Base-by-base conservation (phyloP, 179 eudicot species). In the Beta macrorhiza region DNA sequence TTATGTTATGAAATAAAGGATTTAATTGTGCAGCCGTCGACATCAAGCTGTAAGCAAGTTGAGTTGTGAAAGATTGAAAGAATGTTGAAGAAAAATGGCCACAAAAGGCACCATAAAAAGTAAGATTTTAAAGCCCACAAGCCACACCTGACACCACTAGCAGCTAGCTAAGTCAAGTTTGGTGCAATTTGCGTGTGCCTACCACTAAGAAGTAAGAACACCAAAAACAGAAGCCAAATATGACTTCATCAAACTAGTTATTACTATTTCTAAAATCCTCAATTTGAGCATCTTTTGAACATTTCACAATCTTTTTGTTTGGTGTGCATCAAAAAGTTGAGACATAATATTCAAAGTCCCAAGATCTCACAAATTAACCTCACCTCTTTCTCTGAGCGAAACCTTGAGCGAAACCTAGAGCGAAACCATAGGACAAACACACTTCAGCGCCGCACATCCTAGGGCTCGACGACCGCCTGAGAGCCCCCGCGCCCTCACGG, bases 91-190 rank as follows among this genome's bases (percentile, higher is more conserved):
- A 37, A 70, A 44, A 67, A 70, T 17, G 75, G 0, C 42, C 32
- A 72, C 56, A 32, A 72, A 16, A 42, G n/a, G 19, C 53, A 68
- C 72, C 25, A 68, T 44, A 10, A 72, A 72, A 72, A 72, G 51
- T 17, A 68, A 17, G 57, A 47, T 25, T 15, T 37, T 7, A 44
- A 67, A 63, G 67, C 37, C 37, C n/a, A 61, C 65, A 61, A 7
- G 56, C 1, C 15, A 67, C 72, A 37, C 42, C 42, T 29, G 32
- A 29, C 32, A 29, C 32, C 32, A 29, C 32, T 29, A 29, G 32
- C 32, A 29, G 3, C 53, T 49, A 49, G 11, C 57, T 20, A 20
- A 4, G 75, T 72, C 74, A 47, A 71, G 1, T n/a, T 6, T 45
- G 73, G 4, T 22, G 37, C 75, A 20, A n/a, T 11, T 9, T 11